A percentile compares a stretch with the other conserved stretches of the same genome.
Evolutionary conservation across 768 basidiomycete species (phyloP).

Genomic region (Auricularia sp.): DNA sequence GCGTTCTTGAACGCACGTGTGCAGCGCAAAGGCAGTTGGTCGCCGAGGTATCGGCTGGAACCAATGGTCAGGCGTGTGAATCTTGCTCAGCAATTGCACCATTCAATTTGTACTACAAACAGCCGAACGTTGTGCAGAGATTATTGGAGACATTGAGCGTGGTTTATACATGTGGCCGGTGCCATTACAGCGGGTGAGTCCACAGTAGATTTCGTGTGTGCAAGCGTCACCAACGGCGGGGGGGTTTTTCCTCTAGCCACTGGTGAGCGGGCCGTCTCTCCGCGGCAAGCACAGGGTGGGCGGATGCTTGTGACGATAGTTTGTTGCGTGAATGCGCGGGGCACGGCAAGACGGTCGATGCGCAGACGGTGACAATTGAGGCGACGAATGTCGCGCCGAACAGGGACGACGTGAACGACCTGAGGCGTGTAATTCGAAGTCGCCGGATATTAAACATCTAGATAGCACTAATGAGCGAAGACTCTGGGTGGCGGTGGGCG

Average conservation of each 20-base stretch:
- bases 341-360: slow-evolving; percentile 70
- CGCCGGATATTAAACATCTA: slow-evolving; percentile 9
- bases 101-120: too few species aligned
- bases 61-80: not conserved
- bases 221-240: slow-evolving; percentile 1
- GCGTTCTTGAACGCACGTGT: too few species aligned
- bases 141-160: too few species aligned
- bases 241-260: slow-evolving; percentile 71
- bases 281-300: slow-evolving; percentile 26
- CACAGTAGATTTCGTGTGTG: not conserved
- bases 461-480: not conserved
- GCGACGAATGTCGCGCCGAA: slow-evolving; percentile 76
- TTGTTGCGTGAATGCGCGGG: slow-evolving; percentile 38
- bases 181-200: too few species aligned
- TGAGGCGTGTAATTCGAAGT: slow-evolving; percentile 21
- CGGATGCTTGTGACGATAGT: slow-evolving; percentile 12
- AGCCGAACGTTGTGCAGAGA: too few species aligned
- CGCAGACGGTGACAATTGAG: slow-evolving; percentile 68
- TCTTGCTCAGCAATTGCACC: too few species aligned
- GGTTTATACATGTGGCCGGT: too few species aligned
- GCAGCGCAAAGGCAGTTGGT: too few species aligned
- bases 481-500: too few species aligned
- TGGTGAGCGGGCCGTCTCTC: slow-evolving; percentile 51
- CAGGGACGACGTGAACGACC: slow-evolving; percentile 65
- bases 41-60: not conserved